A percentile compares a stretch with the other conserved stretches of the same genome.
Conservation (phyloP, 371 early-diverging fungal genomes). For the Syncephalastrum contaminatum region DNA sequence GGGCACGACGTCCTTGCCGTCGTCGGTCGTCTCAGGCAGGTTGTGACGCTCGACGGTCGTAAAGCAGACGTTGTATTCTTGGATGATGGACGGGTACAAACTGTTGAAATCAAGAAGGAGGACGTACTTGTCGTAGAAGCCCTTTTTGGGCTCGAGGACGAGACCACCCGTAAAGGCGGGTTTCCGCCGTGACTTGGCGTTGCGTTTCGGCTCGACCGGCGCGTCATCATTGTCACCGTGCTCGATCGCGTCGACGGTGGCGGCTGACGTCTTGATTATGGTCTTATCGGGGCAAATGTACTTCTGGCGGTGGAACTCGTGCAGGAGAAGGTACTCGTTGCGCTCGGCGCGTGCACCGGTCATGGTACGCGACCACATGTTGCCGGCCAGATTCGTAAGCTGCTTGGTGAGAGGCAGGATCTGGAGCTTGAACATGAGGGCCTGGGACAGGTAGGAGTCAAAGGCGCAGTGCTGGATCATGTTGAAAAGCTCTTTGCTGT, state of each 20-base stretch:
- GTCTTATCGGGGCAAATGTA: conserved; percentile 91
- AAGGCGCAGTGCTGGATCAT: conserved; percentile 80
- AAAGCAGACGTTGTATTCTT: conserved; percentile 99
- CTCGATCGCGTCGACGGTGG: conserved; percentile 42
- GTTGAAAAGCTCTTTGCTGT: conserved; percentile 57
- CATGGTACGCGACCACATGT: conserved; percentile 91
- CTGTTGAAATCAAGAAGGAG: conserved; percentile 99
- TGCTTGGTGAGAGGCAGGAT: conserved; percentile 94
- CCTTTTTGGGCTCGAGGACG: conserved; percentile 98
- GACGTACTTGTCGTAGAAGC: conserved; percentile 96
- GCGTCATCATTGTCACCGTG: conserved; percentile 50
- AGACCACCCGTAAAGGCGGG: conserved; percentile 98
- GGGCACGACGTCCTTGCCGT: conserved; percentile 68
- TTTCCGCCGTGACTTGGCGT: conserved; percentile 60
- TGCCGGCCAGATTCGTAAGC: conserved; percentile 92
- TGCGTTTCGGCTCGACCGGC: not conserved
- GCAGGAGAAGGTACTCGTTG: conserved; percentile 97
- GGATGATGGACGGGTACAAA: conserved; percentile 99
- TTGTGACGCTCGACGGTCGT: conserved; percentile 85
- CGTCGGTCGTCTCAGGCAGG: conserved; percentile 14
- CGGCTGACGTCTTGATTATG: conserved; percentile 22
- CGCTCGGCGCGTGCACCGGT: conserved; percentile 96
- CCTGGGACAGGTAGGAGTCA: conserved; percentile 80
- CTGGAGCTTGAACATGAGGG: conserved; percentile 88
- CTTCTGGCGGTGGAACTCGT: conserved; percentile 93